Base-by-base conservation (phyloP, 1,284 basidiomycete genomes). In the Xerocomus nothofagi region DNA sequence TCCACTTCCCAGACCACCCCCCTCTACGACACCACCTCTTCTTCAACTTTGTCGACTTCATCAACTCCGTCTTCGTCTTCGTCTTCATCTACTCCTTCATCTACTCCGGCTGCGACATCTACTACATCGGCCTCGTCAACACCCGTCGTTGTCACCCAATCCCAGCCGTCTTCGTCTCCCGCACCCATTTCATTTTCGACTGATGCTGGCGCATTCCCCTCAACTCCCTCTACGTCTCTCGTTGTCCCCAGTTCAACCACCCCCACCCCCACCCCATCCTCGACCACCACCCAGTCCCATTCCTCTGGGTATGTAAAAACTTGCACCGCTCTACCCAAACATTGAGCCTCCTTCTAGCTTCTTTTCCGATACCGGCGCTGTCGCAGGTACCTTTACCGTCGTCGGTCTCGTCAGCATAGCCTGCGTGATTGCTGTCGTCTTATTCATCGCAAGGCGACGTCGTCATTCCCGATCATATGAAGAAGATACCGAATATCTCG, bases 361-460 rank as follows among this genome's bases (percentile, higher is more conserved):
- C 59, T 76, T 73, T 66, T 60, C 69, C 30, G 74, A 77, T 47
- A 76, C 73, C 55, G 71, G 65, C 23, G 75, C 73, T 9, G 76
- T 80, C 11, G 76, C 73, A 0, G 76, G 75, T 29, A 75, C 72
- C 1, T 81, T 80, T 42, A 69, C 72, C 34, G 51, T 58, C 39
- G 53, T 62, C 39, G 66, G 67, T 26, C 64, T 73, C 10, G 59
- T 74, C 11, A 59, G 47, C 30, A 6, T 69, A 33, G 67, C 67
- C 17, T 52, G 46, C 15, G 20, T 68, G 23, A 63, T 70, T 23
- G 61, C 63, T 10, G 24, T 53, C 40, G 46, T 40, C 4, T 47
- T 70, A 31, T 18, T 68, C 44, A 42, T 70, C 39, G 46, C 47
- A 18, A 62, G 42, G 47, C 68, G 60, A 48, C 68, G 60, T 11